These are phyloP conservation scores for Zygosaccharomyces kombuchaensis DNA, from an alignment of 805 yeast genomes.

Conservation along the genomic window DNA sequence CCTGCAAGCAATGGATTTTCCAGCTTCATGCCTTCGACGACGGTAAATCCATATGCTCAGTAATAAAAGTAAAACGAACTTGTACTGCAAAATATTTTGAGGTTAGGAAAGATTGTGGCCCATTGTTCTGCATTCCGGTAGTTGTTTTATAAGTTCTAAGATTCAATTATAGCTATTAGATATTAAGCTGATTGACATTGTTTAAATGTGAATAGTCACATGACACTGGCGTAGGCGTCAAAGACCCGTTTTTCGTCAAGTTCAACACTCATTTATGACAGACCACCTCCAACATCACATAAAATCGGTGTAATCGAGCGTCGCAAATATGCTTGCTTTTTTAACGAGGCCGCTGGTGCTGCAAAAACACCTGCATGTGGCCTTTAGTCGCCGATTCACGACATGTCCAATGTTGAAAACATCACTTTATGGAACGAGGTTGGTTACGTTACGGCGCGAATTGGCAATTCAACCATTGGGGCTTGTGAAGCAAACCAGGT, in stretches of 20 bases:
- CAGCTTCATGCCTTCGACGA: constrained; percentile 32
- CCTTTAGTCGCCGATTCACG: neutral
- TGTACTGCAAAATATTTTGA: neutral
- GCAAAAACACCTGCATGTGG: neutral
- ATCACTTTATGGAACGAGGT: neutral
- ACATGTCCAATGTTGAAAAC: neutral
- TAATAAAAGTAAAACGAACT: neutral
- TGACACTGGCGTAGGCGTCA: neutral
- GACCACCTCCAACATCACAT: neutral
- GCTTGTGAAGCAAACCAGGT: neutral
- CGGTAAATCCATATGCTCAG: constrained; percentile 29
- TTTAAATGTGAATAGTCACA: neutral
- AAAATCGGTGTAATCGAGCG: neutral
- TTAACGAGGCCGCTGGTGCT: neutral
- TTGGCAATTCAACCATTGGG: neutral
- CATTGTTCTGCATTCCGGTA: too few species aligned
- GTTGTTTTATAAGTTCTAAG: neutral
- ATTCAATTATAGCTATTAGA: neutral
- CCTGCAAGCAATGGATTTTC: constrained; percentile 30
- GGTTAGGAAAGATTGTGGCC: too few species aligned
- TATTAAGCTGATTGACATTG: neutral
- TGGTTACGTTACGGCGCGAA: neutral
- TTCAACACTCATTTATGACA: neutral
- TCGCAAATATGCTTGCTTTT: neutral
- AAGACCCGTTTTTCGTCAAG: constrained; percentile 1